These are phyloP conservation scores for Rhypophila decipiens DNA, from an alignment of 495 filamentous ascomycete species.

Conservation along the genomic window DNA sequence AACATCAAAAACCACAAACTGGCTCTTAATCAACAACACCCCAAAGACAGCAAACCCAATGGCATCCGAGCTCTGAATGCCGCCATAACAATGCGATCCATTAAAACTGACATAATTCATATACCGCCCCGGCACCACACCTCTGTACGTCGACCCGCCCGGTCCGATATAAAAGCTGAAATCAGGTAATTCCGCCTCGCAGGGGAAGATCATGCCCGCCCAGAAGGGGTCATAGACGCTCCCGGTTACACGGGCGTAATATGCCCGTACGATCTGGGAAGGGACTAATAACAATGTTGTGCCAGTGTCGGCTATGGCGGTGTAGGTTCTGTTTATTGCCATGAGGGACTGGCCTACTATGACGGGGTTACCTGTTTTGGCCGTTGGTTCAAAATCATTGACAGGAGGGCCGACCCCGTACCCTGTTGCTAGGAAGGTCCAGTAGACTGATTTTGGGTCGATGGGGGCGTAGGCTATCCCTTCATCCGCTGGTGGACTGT, in stretches of 20 bases:
- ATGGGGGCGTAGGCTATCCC: not conserved
- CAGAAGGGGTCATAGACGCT: constrained; percentile 33
- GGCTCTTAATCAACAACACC: constrained; percentile 67
- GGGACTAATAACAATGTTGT: not conserved
- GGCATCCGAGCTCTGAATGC: constrained; percentile 55
- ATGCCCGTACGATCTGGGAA: not conserved
- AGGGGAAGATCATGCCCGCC: constrained; percentile 58
- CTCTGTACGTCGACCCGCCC: no score
- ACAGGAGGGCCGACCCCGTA: not conserved
- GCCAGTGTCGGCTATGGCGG: not conserved
- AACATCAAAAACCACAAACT: constrained; percentile 64
- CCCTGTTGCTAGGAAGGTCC: not conserved
- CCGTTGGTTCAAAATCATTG: no score
- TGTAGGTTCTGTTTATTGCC: not conserved
- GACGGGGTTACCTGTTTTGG: no score
- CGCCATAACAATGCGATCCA: constrained; percentile 49
- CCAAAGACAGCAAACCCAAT: constrained; percentile 63
- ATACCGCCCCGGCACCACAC: constrained; percentile 22
- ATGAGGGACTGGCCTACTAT: no score
- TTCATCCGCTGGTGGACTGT: no score
- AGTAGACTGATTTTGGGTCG: not conserved
- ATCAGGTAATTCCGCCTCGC: constrained; percentile 31
- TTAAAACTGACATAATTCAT: constrained; percentile 45
- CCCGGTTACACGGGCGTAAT: not conserved
- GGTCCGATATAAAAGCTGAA: constrained; percentile 11